Conservation (phyloP, 176 grass and related monocot genomes). For the Triticum dicoccoides region DNA sequence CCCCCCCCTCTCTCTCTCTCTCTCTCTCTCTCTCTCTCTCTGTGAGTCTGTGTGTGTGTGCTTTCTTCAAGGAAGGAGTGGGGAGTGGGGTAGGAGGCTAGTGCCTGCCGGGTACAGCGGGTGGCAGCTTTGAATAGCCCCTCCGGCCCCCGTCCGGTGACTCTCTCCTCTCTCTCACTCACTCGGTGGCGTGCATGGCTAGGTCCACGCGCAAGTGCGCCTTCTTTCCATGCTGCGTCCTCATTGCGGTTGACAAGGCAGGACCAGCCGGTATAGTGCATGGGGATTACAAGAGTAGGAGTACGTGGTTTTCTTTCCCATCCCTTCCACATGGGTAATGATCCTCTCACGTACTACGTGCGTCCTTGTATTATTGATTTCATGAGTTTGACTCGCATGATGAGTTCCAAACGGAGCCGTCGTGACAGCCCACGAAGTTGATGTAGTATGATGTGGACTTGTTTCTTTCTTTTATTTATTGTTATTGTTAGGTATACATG, state of each 20-base stretch:
- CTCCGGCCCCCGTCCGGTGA: background rate
- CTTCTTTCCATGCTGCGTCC: background rate
- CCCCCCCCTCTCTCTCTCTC: background rate
- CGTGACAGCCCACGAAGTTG: background rate
- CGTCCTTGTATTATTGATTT: background rate
- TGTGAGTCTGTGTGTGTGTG: background rate
- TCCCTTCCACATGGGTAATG: background rate
- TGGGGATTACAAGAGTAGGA: background rate
- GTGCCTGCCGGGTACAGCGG: background rate
- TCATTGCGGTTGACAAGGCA: background rate
- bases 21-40: too few relatives aligned
- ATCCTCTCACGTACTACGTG: background rate
- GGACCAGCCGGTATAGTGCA: background rate
- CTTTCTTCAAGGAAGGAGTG: background rate
- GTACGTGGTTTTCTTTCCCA: background rate
- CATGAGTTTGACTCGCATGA: background rate
- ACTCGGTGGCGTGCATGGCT: background rate
- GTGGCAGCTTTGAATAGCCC: constrained; percentile 44
- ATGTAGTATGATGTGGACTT: background rate
- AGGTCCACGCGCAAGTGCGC: constrained; percentile 27
- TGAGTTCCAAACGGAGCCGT: background rate
- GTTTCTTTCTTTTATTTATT: background rate
- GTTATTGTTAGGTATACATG: too few relatives aligned
- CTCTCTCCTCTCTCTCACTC: background rate
- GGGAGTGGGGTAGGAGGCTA: background rate